Evolutionary conservation across 1,284 basidiomycete genomes (phyloP), one percentile per base, ranked within the genome.

Genomic region (Stereum hirsutum): DNA sequence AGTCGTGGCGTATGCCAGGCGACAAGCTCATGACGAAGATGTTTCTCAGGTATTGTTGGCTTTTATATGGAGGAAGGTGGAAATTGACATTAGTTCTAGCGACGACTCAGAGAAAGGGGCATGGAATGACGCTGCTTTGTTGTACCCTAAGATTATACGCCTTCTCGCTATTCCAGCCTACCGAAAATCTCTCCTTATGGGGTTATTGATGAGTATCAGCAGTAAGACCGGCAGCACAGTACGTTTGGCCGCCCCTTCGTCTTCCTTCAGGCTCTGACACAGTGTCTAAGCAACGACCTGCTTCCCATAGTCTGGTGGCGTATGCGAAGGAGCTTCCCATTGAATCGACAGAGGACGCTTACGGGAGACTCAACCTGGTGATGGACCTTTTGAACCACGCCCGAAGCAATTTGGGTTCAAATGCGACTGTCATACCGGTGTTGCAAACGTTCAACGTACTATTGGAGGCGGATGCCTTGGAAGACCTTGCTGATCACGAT

Each of bases 161-260:
- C 62, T 93, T n/a, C 67, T 94, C 24, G 66, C 72, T 37, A 66
- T 87, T 44, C 58, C 61, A 34, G 62, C 66, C 49, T 90, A 87
- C 57, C 74, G 85, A 14, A 58, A 62, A 32, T 54, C 68, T n/a
- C 55, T 94, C 23, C 66, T 94, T 17, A 66, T 72, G 5, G 92
- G 92, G 0, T 60, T 93, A 3, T 69, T 92, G 2, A 65, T 87
- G 42, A 90, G 86, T 49, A 67, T 87, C 25, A 85, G 83, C 28
- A 85, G 87, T 57, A 83, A 78, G 59, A 89, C 88, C 4, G 80
- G 85, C 49, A 88, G 83, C 52, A 86, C 81, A 8, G 90, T 92
- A 56, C 62, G 82, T 63, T 27, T 20, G 12, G 17, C 24, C 19
- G 1, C 4, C 40, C 28, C 38, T 46, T 19, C 21, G 19, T 28